phyloP scores from a whole-genome alignment of 148 eudicot genomes.

The Beta vulgaris region DNA sequence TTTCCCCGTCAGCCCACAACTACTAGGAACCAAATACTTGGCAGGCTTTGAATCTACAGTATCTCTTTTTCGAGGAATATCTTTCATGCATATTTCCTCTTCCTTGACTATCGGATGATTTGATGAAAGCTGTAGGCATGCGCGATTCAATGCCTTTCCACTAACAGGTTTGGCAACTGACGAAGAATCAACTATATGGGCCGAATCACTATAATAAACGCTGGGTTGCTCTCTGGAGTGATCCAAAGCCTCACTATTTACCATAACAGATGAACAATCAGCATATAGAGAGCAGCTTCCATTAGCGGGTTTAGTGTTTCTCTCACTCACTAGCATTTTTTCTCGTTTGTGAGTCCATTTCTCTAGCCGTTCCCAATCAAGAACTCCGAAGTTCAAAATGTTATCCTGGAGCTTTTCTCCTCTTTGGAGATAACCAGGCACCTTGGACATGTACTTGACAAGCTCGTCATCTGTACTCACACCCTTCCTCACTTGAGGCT shows the following conservation, averaged over 20 bases:
- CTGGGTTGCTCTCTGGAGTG: constrained; percentile 32
- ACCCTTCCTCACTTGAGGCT: constrained; percentile 24
- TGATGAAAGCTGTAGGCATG: constrained; percentile 30
- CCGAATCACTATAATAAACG: constrained; percentile 20
- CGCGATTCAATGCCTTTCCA: constrained; percentile 25
- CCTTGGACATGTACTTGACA: constrained; percentile 73
- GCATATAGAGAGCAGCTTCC: constrained; percentile 23
- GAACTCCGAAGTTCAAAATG: constrained; percentile 71
- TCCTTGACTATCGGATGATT: background rate
- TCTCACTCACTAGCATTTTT: constrained; percentile 16
- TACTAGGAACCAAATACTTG: constrained; percentile 24
- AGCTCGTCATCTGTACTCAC: constrained; percentile 54
- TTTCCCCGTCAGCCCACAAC: constrained; percentile 25
- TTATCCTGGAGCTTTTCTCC: constrained; percentile 54
- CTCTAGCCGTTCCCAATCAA: constrained; percentile 80
- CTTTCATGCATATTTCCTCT: constrained; percentile 20
- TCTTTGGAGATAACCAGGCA: constrained; percentile 78
- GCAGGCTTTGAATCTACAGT: constrained; percentile 19
- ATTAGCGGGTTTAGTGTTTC: constrained; percentile 9
- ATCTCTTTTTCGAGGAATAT: constrained; percentile 21
- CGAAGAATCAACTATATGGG: constrained; percentile 32
- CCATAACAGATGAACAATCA: background rate
- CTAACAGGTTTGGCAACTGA: constrained; percentile 28
- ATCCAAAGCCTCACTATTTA: constrained; percentile 19
- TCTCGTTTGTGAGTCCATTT: constrained; percentile 58